Conservation (phyloP, 2,329 filamentous ascomycete species). For the Clarireedia hainanense region DNA sequence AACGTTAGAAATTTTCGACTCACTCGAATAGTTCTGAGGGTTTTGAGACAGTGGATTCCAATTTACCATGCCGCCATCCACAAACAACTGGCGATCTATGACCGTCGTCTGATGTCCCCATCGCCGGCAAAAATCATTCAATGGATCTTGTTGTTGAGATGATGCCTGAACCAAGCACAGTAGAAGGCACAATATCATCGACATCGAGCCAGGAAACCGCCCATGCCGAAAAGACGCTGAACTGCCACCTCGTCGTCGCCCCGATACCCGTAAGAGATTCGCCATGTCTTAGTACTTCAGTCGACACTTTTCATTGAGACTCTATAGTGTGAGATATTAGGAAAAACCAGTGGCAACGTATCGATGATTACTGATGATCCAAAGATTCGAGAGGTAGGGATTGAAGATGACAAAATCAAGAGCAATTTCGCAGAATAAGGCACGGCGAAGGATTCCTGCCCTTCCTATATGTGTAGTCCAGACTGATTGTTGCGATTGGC, state of each 20-base stretch:
- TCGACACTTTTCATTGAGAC: background rate
- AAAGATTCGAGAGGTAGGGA: slow-evolving; percentile 4
- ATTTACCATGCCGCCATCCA: slow-evolving; percentile 53
- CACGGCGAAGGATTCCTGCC: slow-evolving; percentile 1
- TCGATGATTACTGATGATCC: background rate
- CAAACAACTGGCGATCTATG: slow-evolving; percentile 51
- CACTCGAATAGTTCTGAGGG: slow-evolving; percentile 49
- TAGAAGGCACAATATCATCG: slow-evolving; percentile 9
- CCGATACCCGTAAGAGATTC: background rate
- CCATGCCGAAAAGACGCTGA: background rate
- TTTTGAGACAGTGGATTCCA: slow-evolving; percentile 43
- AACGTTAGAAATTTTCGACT: slow-evolving; percentile 15
- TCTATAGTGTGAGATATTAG: background rate
- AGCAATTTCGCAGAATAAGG: background rate
- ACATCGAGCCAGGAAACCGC: slow-evolving; percentile 8
- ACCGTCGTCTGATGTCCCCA: slow-evolving; percentile 54
- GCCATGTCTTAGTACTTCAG: slow-evolving; percentile 3
- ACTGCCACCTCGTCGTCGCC: background rate
- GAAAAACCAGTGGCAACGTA: background rate
- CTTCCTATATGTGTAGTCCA: slow-evolving; percentile 5
- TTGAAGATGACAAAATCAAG: slow-evolving; percentile 3
- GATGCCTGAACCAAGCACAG: slow-evolving; percentile 15
- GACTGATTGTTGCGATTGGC: slow-evolving; percentile 2
- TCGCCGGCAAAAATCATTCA: slow-evolving; percentile 45
- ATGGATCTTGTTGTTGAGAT: slow-evolving; percentile 36